Evolutionary conservation across 2,329 filamentous ascomycete species (phyloP).

Genomic region (Monascus ruber): DNA sequence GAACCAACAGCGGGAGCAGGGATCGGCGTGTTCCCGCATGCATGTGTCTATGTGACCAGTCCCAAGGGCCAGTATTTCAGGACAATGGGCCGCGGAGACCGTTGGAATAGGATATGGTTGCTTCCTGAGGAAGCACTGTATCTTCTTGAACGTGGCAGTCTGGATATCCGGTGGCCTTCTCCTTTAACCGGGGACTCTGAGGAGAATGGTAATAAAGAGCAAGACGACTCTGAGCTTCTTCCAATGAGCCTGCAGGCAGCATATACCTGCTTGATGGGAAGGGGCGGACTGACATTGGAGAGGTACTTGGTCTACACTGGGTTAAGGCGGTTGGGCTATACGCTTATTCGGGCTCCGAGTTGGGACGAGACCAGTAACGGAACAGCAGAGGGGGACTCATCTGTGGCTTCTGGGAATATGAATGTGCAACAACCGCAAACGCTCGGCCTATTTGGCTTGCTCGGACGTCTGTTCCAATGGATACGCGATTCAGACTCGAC

Average conservation of each 20-base stretch:
- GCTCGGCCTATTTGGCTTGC: constrained; percentile 18
- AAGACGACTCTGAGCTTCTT: constrained; percentile 29
- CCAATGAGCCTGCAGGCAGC: constrained; percentile 85
- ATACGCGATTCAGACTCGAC: constrained; percentile 17
- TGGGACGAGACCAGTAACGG: constrained; percentile 31
- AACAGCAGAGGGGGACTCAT: constrained; percentile 5
- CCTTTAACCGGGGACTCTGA: constrained; percentile 15
- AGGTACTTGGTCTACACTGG: constrained; percentile 82
- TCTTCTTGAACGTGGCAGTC: constrained; percentile 70
- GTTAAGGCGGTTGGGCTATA: constrained; percentile 72
- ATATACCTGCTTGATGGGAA: constrained; percentile 72
- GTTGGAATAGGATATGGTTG: constrained; percentile 62
- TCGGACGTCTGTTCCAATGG: constrained; percentile 22
- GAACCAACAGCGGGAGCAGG: not conserved
- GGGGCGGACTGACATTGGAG: constrained; percentile 55
- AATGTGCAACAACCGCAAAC: constrained; percentile 6
- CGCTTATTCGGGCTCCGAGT: constrained; percentile 58
- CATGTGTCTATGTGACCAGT: constrained; percentile 55
- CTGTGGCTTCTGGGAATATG: not conserved
- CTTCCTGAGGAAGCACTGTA: constrained; percentile 87
- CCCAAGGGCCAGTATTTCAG: constrained; percentile 62
- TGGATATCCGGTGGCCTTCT: constrained; percentile 77
- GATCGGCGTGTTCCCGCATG: constrained; percentile 16
- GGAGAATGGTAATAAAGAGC: constrained; percentile 35
- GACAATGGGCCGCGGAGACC: constrained; percentile 62